These are phyloP conservation scores for Penicillium parvum DNA, from an alignment of 495 filamentous ascomycete genomes.

Conservation along the genomic window DNA sequence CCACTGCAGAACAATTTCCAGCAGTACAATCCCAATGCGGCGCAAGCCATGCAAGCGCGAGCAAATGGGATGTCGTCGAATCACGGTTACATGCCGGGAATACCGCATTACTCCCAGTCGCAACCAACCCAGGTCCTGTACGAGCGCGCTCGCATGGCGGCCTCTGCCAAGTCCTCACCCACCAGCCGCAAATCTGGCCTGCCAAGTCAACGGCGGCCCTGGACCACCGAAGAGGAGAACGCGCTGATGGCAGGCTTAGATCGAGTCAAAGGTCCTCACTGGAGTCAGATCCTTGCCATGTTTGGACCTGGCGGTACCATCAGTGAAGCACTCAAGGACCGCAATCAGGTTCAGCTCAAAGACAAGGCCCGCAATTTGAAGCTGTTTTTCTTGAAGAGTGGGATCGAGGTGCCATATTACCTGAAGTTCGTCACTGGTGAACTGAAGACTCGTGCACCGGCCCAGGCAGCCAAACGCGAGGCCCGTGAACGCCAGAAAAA, in stretches of 20 bases:
- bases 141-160: conserved; percentile 75
- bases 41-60: conserved; percentile 30
- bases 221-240: conserved; percentile 87
- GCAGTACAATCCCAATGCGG: conserved; percentile 42
- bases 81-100: conserved; percentile 47
- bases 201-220: conserved; percentile 81
- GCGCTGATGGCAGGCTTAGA: conserved; percentile 90
- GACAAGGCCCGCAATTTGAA: conserved; percentile 95
- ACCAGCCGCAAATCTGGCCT: conserved; percentile 68
- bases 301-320: conserved; percentile 80
- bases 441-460: conserved; percentile 84
- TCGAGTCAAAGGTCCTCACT: conserved; percentile 88
- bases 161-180: conserved; percentile 72
- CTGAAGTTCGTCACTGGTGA: conserved; percentile 90
- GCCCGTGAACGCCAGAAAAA: conserved; percentile 66
- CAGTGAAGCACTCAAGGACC: conserved; percentile 82
- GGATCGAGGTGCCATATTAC: conserved; percentile 88
- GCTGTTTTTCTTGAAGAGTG: conserved; percentile 90
- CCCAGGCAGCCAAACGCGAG: conserved; percentile 75
- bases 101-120: conserved; percentile 62
- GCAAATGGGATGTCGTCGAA: conserved; percentile 35
- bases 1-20: conserved; percentile 43
- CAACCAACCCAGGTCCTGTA: conserved; percentile 76
- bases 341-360: conserved; percentile 92
- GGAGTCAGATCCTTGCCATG: conserved; percentile 89